These are phyloP conservation scores for Glebionis coronaria DNA, from an alignment of 129 eudicot species.

Conservation along the genomic window DNA sequence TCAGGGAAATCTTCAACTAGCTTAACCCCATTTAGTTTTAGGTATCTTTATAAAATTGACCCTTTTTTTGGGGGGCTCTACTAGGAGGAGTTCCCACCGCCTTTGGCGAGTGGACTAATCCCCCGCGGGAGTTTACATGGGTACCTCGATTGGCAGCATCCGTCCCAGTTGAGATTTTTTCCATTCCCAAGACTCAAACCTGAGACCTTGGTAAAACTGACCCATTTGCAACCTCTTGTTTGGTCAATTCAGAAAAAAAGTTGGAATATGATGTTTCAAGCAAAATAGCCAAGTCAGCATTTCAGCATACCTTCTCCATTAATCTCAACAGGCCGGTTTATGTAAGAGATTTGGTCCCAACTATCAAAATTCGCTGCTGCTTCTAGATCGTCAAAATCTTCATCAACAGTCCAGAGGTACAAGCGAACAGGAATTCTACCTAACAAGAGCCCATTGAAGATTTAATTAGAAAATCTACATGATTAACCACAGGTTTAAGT, in stretches of 20 bases:
- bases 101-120: no score
- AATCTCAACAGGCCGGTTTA: conserved; percentile 83
- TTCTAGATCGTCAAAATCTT: conserved; percentile 69
- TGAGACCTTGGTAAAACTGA: no score
- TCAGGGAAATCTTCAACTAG: no score
- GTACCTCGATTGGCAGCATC: no score
- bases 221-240: background rate
- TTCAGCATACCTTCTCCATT: conserved; percentile 55
- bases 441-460: conserved; percentile 34
- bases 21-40: background rate
- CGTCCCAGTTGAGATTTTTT: no score
- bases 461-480: conserved; percentile 1
- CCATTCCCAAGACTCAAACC: no score
- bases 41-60: background rate
- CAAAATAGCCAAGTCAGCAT: background rate
- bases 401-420: conserved; percentile 49
- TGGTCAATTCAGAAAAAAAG: background rate
- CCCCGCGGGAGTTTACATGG: no score
- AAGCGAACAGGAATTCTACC: conserved; percentile 91
- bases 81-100: no score
- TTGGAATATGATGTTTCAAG: background rate
- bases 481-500: background rate
- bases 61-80: no score
- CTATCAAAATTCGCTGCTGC: conserved; percentile 62
- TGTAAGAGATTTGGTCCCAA: conserved; percentile 86